Evolutionary conservation across 2,329 filamentous ascomycete genomes (phyloP).

Genomic region (Sporothrix dimorphospora): DNA sequence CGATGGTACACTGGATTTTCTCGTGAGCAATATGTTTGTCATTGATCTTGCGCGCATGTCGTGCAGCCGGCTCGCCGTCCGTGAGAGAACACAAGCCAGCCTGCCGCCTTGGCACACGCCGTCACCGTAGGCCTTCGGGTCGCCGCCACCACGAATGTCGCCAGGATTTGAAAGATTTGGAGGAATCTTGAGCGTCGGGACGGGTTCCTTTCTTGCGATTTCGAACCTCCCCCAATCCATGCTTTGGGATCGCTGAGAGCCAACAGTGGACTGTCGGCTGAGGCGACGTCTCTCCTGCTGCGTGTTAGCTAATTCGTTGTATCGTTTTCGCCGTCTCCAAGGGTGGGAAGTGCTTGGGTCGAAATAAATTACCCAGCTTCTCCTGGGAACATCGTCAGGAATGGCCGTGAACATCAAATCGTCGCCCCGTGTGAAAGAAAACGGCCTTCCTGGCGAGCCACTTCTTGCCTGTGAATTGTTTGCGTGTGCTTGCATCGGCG

Average conservation of each 20-base stretch:
- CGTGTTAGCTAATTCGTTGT: neutral
- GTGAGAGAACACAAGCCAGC: neutral
- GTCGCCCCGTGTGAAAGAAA: constrained; percentile 4
- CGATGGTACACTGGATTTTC: neutral
- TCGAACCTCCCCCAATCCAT: neutral
- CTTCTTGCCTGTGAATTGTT: neutral
- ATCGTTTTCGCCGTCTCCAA: too few relatives aligned
- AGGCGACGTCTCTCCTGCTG: neutral
- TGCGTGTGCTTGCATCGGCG: neutral
- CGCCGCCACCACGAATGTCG: neutral
- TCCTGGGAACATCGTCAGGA: neutral
- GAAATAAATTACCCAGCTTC: neutral
- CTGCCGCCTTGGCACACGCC: neutral
- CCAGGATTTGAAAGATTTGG: neutral
- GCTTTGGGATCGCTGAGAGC: neutral
- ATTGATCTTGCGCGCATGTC: neutral
- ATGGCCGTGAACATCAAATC: neutral
- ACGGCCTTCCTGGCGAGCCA: neutral
- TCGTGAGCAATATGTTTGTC: neutral
- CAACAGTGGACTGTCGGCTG: neutral
- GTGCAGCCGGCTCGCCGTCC: neutral
- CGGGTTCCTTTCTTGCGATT: neutral
- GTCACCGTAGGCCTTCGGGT: neutral
- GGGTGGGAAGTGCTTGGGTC: neutral
- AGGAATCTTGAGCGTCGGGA: neutral